phyloP scores from a whole-genome alignment of 495 filamentous ascomycete genomes.

The Aspergillus conjunctus region DNA sequence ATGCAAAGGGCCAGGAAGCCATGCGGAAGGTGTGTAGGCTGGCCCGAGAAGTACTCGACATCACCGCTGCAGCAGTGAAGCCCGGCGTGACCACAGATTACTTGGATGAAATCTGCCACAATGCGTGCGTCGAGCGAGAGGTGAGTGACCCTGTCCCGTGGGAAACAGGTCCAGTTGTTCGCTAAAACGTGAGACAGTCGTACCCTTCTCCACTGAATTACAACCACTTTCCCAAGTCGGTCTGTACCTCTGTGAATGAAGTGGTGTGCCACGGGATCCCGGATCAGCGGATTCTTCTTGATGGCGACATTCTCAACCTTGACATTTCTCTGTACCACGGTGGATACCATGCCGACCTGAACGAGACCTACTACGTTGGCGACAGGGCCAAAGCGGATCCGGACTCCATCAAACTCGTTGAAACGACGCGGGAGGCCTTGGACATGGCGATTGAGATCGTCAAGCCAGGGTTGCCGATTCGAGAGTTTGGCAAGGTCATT shows the following conservation, averaged over 20 bases:
- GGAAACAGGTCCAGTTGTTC: no score
- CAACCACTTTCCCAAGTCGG: slow-evolving; percentile 92
- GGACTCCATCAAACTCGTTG: slow-evolving; percentile 78
- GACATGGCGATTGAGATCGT: slow-evolving; percentile 81
- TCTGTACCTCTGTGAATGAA: slow-evolving; percentile 94
- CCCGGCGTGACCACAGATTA: slow-evolving; percentile 96
- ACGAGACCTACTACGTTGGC: slow-evolving; percentile 91
- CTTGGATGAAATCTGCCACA: slow-evolving; percentile 93
- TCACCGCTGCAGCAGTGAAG: slow-evolving; percentile 74
- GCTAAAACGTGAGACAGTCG: no score
- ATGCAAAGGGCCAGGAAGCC: slow-evolving; percentile 72
- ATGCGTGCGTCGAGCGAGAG: slow-evolving; percentile 88
- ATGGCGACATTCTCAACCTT: slow-evolving; percentile 88
- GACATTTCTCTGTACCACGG: slow-evolving; percentile 86
- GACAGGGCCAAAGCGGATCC: slow-evolving; percentile 71
- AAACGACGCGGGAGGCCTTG: slow-evolving; percentile 76
- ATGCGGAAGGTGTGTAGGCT: slow-evolving; percentile 94
- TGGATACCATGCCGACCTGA: slow-evolving; percentile 85
- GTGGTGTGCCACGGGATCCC: slow-evolving; percentile 94
- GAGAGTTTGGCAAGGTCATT: slow-evolving; percentile 79
- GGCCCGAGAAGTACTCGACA: slow-evolving; percentile 89
- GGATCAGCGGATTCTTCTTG: slow-evolving; percentile 71
- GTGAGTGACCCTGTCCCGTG: no score
- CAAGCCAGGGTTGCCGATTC: slow-evolving; percentile 84
- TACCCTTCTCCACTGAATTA: slow-evolving; percentile 98